A percentile compares a stretch with the other conserved stretches of the same genome.
Conservation (phyloP, 2,329 filamentous ascomycete species). For the Ophiostoma novo-ulmi region DNA sequence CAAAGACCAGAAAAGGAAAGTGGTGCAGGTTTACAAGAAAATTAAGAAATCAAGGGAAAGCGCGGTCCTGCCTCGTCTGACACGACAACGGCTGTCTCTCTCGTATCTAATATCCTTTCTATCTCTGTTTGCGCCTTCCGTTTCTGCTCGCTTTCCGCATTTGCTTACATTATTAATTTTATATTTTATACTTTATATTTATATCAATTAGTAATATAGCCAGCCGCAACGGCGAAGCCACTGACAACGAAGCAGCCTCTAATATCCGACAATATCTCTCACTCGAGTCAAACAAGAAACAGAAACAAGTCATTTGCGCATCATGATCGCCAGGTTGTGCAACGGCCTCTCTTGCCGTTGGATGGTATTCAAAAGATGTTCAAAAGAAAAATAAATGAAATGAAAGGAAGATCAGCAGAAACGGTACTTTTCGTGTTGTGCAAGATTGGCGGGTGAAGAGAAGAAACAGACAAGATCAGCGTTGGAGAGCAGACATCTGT, state of each 20-base stretch:
- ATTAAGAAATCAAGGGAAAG: neutral
- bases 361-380: too few species aligned
- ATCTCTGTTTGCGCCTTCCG: neutral
- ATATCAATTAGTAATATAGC: neutral
- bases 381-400: neutral
- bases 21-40: neutral
- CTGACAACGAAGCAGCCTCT: neutral
- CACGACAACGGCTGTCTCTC: neutral
- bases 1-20: neutral
- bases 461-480: neutral
- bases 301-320: neutral
- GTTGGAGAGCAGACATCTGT: neutral
- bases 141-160: neutral
- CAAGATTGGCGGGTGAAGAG: neutral
- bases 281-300: neutral
- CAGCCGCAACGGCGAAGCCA: neutral
- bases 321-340: neutral
- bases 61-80: slow-evolving; percentile 8
- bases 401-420: neutral
- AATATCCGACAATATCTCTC: neutral
- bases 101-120: neutral
- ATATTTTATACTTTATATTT: neutral
- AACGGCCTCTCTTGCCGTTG: neutral
- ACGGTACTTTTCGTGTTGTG: neutral
- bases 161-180: neutral